Evolutionary conservation across 805 yeast genomes (phyloP).

Genomic region (Zygosaccharomyces lentus): DNA sequence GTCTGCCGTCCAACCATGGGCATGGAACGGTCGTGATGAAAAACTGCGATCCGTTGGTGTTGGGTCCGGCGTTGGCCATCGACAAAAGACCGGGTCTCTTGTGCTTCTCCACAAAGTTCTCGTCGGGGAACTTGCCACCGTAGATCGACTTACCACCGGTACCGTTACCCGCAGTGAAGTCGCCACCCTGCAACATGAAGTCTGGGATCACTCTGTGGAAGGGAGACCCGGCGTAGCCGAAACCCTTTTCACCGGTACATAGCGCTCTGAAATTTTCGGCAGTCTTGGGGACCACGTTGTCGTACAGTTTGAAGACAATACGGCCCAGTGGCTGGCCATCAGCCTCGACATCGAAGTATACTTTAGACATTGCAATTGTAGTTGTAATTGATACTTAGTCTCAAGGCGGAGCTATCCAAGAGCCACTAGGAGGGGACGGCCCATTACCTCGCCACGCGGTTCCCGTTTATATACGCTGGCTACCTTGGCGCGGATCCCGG

Average conservation of each 20-base stretch:
- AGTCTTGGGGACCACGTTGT: constrained; percentile 91
- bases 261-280: constrained; percentile 94
- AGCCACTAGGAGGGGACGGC: not conserved
- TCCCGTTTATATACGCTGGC: not conserved
- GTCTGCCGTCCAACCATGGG: constrained; percentile 77
- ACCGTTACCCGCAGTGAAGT: constrained; percentile 89
- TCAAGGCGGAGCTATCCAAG: too few species aligned
- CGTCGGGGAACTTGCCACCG: constrained; percentile 65
- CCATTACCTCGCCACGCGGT: not conserved
- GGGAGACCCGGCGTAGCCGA: constrained; percentile 82
- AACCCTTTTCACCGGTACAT: constrained; percentile 94
- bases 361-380: constrained; percentile 48
- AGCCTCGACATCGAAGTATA: constrained; percentile 78
- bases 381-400: not conserved
- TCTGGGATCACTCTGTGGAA: constrained; percentile 98
- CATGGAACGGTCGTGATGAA: constrained; percentile 78
- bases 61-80: constrained; percentile 92
- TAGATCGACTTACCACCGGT: constrained; percentile 94
- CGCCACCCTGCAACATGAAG: constrained; percentile 99
- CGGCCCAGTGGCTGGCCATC: constrained; percentile 77
- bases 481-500: not conserved
- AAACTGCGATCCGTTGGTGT: constrained; percentile 89
- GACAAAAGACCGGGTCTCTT: constrained; percentile 76
- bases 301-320: constrained; percentile 80
- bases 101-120: constrained; percentile 69